Conservation (phyloP, 345 rosid species). For the Populus davidiana region DNA sequence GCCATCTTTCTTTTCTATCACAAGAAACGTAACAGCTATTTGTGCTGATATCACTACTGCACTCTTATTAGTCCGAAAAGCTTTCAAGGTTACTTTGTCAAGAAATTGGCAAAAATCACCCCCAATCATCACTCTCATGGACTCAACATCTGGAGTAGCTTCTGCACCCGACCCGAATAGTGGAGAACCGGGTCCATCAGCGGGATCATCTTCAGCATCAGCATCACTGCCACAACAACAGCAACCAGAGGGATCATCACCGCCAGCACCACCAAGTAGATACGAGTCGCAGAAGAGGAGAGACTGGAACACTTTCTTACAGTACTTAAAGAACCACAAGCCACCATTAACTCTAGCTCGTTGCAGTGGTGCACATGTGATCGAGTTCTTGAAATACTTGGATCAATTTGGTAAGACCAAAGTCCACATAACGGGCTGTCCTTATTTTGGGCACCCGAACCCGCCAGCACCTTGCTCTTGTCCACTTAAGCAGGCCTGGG, state of each 20-base stretch:
- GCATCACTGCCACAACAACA: background rate
- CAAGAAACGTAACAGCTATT: background rate
- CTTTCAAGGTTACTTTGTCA: background rate
- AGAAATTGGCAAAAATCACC: background rate
- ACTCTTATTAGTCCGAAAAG: background rate
- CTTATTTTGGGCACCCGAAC: constrained; percentile 30
- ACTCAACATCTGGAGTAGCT: constrained; percentile 13
- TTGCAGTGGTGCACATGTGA: constrained; percentile 37
- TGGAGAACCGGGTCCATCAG: constrained; percentile 7
- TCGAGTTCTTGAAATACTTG: constrained; percentile 34
- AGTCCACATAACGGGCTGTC: constrained; percentile 30
- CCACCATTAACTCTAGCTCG: constrained; percentile 31
- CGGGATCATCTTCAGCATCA: background rate
- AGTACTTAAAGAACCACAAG: constrained; percentile 31
- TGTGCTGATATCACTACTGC: background rate
- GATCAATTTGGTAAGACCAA: constrained; percentile 39
- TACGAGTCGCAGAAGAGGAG: constrained; percentile 37
- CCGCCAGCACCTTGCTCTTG: constrained; percentile 34
- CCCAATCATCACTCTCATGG: constrained; percentile 4
- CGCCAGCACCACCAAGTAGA: constrained; percentile 21
- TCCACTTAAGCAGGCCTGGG: constrained; percentile 36
- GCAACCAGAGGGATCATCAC: background rate
- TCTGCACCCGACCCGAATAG: constrained; percentile 3
- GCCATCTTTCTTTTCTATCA: background rate
- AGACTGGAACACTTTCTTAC: constrained; percentile 36